Evolutionary conservation across 2,329 filamentous ascomycete genomes (phyloP).

Genomic region (Venturia nashicola): DNA sequence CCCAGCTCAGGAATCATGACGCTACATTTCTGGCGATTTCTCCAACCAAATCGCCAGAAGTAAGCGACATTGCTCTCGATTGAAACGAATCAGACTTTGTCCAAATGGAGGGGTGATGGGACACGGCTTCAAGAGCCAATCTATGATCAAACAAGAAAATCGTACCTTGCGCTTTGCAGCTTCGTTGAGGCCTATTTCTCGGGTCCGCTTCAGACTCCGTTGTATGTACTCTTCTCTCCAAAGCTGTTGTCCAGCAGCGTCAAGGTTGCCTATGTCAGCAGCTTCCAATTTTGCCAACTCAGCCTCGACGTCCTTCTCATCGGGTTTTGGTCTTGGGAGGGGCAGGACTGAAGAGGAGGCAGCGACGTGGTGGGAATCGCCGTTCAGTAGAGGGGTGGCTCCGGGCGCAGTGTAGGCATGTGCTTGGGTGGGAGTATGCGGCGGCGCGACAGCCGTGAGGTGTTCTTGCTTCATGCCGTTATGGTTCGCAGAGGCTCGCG

Average conservation of each 20-base stretch:
- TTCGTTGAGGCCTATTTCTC: conserved; percentile 54
- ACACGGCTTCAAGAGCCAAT: neutral
- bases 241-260: conserved; percentile 34
- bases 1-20: neutral
- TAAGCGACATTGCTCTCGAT: neutral
- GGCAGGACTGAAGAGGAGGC: neutral
- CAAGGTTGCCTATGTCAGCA: conserved; percentile 44
- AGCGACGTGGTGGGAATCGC: neutral
- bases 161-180: conserved; percentile 50
- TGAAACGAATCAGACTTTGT: neutral
- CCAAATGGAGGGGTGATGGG: neutral
- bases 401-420: neutral
- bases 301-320: conserved; percentile 57
- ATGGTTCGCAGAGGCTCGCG: conserved; percentile 12
- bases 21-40: neutral
- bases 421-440: neutral
- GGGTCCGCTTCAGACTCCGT: conserved; percentile 51
- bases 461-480: conserved; percentile 25
- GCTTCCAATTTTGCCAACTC: conserved; percentile 48
- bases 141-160: neutral
- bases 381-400: conserved; percentile 1
- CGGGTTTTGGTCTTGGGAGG: conserved; percentile 18
- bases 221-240: conserved; percentile 40
- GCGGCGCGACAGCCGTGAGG: conserved; percentile 13
- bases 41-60: neutral